Evolutionary conservation across 768 basidiomycete genomes (phyloP), one percentile per base, ranked within the genome.

Genomic region (Russula brevipes): DNA sequence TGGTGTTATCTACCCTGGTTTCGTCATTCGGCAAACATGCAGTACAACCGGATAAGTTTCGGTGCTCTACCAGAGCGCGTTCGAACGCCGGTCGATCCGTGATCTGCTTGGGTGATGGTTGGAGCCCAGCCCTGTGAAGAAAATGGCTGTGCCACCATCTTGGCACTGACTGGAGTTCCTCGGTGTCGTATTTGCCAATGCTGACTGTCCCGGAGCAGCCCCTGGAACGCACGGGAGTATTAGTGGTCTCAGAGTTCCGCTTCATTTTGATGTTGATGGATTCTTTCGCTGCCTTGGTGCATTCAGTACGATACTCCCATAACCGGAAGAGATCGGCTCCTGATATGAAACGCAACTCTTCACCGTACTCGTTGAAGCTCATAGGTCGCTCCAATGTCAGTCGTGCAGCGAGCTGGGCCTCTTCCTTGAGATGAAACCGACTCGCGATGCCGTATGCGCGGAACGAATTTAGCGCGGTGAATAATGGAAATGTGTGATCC

Each of bases 61-160:
- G 42, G 33, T 62, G 55, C 54, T 2, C 1, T 3, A 24, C 4
- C 31, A 54, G 31, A 19, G 36, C 45, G 8, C n/a, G 30, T 42
- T 63, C 57, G 52, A 58, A 63, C 16, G 51, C 62, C 10, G 0
- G 5, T 24, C 62, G 51, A 63, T 63, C 31, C 5, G 62, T 36
- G 30, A 59, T 24, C 7, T 5, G 44, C 47, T 39, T 54, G n/a
- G 62, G 57, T 16, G 62, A 57, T 10, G 57, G 57, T 31, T 5
- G 49, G 11, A 45, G 24, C 7, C 14, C 38, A 11, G 24, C 41
- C 19, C 62, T 58, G 5, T 14, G n/a, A 16, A 39, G 57, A 46
- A 58, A 63, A 17, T 63, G 38, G 12, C 35, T 24, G 19, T 58
- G 45, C 57, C 62, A 63, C 57, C 62, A 63, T 19, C 52, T 52